Evolutionary conservation across 306 rosid species (phyloP).

Genomic region (Acacia acuminata): DNA sequence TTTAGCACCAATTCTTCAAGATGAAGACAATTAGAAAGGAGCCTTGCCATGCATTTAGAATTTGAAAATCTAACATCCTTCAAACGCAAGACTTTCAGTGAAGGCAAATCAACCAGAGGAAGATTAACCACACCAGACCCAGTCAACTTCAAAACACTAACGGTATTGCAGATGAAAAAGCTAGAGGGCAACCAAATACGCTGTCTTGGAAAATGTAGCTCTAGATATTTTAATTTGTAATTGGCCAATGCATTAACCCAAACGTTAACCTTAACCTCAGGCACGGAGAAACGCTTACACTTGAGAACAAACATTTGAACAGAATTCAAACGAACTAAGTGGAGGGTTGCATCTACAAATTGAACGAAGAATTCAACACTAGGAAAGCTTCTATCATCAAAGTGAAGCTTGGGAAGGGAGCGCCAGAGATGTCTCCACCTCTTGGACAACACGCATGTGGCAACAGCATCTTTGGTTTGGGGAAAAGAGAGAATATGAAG

Average conservation of each 20-base stretch:
- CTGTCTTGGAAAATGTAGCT: background rate
- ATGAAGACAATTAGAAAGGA: background rate
- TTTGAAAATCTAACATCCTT: background rate
- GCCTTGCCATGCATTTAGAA: background rate
- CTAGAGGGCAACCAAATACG: background rate
- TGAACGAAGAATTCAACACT: background rate
- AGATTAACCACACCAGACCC: background rate
- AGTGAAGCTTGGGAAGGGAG: background rate
- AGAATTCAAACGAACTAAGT: background rate
- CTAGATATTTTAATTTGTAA: background rate
- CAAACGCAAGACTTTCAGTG: background rate
- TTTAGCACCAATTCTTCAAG: background rate
- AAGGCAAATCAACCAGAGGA: background rate
- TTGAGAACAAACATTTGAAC: background rate
- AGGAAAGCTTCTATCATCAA: too few relatives aligned
- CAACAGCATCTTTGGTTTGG: background rate
- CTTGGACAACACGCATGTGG: background rate
- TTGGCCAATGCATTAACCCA: background rate
- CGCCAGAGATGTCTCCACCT: background rate
- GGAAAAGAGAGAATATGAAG: background rate
- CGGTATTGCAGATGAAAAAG: background rate
- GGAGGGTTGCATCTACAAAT: background rate
- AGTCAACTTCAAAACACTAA: background rate
- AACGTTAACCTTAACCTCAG: background rate
- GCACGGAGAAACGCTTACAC: background rate